Evolutionary conservation across 2,329 filamentous ascomycete species (phyloP), one percentile per base, ranked within the genome.

Genomic region (Fonsecaea multimorphosa): DNA sequence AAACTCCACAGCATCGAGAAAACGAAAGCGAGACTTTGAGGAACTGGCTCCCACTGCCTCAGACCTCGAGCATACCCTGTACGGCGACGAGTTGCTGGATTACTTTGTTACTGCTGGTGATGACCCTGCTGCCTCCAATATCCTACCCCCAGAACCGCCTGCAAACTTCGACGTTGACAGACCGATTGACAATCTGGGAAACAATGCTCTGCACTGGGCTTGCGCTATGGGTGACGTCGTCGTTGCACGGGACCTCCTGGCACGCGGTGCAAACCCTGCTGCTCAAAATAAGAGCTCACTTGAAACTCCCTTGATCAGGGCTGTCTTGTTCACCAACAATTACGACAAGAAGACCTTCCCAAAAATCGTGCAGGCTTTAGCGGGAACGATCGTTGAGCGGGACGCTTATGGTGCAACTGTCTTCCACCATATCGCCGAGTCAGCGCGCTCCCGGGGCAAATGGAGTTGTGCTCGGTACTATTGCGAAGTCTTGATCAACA

Each of bases 191-290:
- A 91, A 93, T 51, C 93, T 96, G 73, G 89, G 90, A 9, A 93
- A 98, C 74, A 96, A 93, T 1, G 93, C 94, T 5, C 85, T 99
- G 71, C 95, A 99, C 76, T 99, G 95, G 95, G 95, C 93, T 19
- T 93, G 92, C 60, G 92, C 95, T 27, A 99, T 99, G 94, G 95
- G 95, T 65, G 95, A 98, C 72, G 83, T 97, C 32, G 91, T 94
- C 56, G 91, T 98, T 16, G 92, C 97, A 68, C 92, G 90, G 76
- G 91, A 96, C 76, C 83, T 99, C 19, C 90, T 95, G 72, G 85
- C 88, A 46, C 92, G 93, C 67, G 89, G 91, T 49, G 93, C 94
- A 11, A 87, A 87, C 67, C 83, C 93, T 44, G 93, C 93, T 9
- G 87, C 87, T 65, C 83, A 92, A 16, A 86, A 87, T 32, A 87